Percentiles rank a stretch among this genome's conserved stretches.
Evolutionary conservation across 106 monocot genomes (phyloP).

Genomic region (Apostasia ramifera): DNA sequence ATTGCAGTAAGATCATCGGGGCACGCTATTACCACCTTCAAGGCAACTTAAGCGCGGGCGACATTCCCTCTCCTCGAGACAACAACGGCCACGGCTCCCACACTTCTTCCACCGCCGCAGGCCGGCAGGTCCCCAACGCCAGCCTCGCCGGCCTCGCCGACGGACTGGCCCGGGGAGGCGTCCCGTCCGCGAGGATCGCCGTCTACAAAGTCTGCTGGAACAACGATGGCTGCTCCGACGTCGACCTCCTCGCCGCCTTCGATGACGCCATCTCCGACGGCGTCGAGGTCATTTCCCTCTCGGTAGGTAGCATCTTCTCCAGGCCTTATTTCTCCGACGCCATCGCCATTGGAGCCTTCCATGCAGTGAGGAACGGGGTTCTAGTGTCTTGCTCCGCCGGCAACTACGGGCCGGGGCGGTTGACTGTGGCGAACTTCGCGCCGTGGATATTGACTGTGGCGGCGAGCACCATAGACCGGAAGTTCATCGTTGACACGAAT

Average conservation of each 20-base stretch:
- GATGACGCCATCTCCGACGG: slow-evolving; percentile 52
- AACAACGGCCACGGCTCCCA: slow-evolving; percentile 55
- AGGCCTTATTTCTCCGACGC: slow-evolving; percentile 23
- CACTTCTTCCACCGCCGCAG: slow-evolving; percentile 56
- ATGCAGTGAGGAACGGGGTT: slow-evolving; percentile 30
- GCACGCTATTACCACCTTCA: slow-evolving; percentile 13
- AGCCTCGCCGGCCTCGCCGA: slow-evolving; percentile 30
- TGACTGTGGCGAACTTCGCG: slow-evolving; percentile 14
- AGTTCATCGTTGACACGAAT: background rate
- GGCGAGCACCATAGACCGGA: slow-evolving; percentile 29
- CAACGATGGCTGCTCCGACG: slow-evolving; percentile 16
- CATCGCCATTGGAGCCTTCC: slow-evolving; percentile 43
- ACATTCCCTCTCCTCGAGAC: slow-evolving; percentile 28
- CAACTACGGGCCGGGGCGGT: slow-evolving; percentile 17
- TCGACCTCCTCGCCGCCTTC: slow-evolving; percentile 36
- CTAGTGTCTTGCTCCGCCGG: slow-evolving; percentile 19
- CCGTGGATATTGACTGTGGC: slow-evolving; percentile 38
- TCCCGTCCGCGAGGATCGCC: slow-evolving; percentile 30
- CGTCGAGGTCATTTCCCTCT: slow-evolving; percentile 44
- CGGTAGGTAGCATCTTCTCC: slow-evolving; percentile 20
- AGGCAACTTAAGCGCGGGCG: background rate
- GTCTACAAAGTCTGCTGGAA: slow-evolving; percentile 57
- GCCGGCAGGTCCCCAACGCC: slow-evolving; percentile 15
- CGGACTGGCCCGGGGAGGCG: slow-evolving; percentile 42
- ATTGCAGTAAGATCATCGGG: slow-evolving; percentile 6